Percentiles rank a stretch among this genome's conserved stretches.
Evolutionary conservation across 768 basidiomycete species (phyloP).

Genomic region (Trametes meyenii): DNA sequence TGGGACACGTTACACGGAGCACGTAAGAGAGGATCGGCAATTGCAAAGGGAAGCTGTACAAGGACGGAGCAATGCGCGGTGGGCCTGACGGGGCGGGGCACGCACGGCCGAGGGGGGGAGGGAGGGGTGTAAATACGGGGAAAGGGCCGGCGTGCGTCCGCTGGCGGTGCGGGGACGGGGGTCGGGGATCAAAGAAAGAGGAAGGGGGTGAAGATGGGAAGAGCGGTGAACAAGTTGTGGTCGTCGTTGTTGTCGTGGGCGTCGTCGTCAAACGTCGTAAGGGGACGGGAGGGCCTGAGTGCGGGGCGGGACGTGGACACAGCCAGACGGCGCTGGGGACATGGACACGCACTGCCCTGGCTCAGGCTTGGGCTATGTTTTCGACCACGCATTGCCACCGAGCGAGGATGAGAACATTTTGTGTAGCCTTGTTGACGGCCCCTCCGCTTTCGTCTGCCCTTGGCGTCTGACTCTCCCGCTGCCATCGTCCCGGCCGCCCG

Average conservation of each 20-base stretch:
- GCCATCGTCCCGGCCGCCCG: constrained; percentile 10
- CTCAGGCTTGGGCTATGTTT: constrained; percentile 1
- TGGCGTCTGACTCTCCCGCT: not conserved
- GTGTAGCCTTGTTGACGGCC: constrained; percentile 11
- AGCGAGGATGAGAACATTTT: not conserved
- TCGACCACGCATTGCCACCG: constrained; percentile 19
- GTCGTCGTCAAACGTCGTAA: constrained; percentile 11
- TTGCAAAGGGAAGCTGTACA: constrained; percentile 2
- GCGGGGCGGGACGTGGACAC: not conserved
- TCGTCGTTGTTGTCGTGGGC: too few relatives aligned
- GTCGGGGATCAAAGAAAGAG: not conserved
- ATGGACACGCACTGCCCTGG: constrained; percentile 10
- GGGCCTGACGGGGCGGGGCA: constrained; percentile 1
- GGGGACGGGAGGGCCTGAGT: not conserved
- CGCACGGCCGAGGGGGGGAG: not conserved
- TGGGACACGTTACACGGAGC: too few relatives aligned
- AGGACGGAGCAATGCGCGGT: constrained; percentile 10
- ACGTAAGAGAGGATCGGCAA: constrained; percentile 14
- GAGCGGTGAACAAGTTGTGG: too few relatives aligned
- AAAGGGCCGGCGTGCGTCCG: constrained; percentile 1
- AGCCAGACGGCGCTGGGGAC: not conserved
- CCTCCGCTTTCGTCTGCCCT: not conserved
- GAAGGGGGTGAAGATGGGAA: not conserved
- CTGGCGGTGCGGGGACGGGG: constrained; percentile 1
- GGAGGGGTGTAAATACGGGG: not conserved